phyloP scores from a whole-genome alignment of 805 yeast species.

The Pichia paraexigua region DNA sequence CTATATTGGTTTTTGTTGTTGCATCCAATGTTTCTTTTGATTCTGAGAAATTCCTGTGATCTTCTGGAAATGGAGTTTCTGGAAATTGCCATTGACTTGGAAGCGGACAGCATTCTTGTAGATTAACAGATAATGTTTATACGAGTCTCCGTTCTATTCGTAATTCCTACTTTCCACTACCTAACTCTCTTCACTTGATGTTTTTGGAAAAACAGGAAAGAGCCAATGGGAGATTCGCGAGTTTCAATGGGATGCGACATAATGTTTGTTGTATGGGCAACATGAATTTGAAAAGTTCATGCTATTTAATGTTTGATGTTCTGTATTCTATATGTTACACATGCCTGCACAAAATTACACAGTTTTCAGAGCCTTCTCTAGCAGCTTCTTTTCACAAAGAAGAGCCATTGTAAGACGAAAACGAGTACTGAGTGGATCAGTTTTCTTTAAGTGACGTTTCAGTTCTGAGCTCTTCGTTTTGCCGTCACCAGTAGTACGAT shows the following conservation, averaged over 20 bases:
- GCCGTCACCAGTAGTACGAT: neutral
- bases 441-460: slow-evolving; percentile 12
- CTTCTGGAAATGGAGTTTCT: slow-evolving; percentile 10
- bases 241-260: neutral
- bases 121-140: neutral
- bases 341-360: neutral
- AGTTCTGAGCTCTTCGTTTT: slow-evolving; percentile 8
- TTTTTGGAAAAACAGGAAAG: neutral
- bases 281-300: neutral
- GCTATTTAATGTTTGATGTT: too few relatives aligned
- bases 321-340: too few relatives aligned
- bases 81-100: slow-evolving; percentile 5
- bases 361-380: slow-evolving; percentile 12
- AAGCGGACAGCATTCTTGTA: slow-evolving; percentile 2
- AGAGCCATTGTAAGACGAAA: slow-evolving; percentile 5
- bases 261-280: neutral
- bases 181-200: neutral
- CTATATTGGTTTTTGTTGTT: slow-evolving; percentile 10
- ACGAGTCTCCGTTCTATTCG: neutral
- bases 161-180: neutral
- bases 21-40: slow-evolving; percentile 2
- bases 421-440: neutral
- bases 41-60: slow-evolving; percentile 1
- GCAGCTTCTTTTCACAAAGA: slow-evolving; percentile 12
- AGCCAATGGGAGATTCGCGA: neutral